These are phyloP conservation scores for Kluyveromyces dobzhanskii DNA, from an alignment of 805 yeast genomes.

Conservation along the genomic window DNA sequence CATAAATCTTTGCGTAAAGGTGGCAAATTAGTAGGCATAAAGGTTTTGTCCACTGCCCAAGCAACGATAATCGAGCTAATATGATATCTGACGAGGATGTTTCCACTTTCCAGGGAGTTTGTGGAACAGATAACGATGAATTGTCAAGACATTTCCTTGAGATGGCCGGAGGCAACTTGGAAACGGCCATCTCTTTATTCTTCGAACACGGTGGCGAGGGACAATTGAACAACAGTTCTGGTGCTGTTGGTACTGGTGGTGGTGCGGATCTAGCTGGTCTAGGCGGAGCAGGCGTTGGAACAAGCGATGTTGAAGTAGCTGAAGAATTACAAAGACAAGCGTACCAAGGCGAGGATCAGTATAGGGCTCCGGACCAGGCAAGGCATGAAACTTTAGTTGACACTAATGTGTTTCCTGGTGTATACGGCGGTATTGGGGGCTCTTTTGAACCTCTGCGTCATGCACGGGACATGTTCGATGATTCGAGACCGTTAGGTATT, in stretches of 20 bases:
- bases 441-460: constrained; percentile 19
- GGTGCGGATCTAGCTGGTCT: background rate
- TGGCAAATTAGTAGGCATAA: too few species aligned
- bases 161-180: constrained; percentile 69
- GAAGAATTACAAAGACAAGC: constrained; percentile 56
- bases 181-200: constrained; percentile 74
- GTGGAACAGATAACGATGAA: constrained; percentile 59
- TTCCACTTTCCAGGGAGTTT: constrained; percentile 74
- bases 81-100: constrained; percentile 40
- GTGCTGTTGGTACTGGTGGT: constrained; percentile 3
- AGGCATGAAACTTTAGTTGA: constrained; percentile 55
- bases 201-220: constrained; percentile 53
- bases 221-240: constrained; percentile 7
- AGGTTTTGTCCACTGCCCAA: too few species aligned
- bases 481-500: constrained; percentile 27
- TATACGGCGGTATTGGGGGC: constrained; percentile 34
- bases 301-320: constrained; percentile 49
- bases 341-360: constrained; percentile 39
- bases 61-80: too few species aligned
- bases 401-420: constrained; percentile 28
- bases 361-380: constrained; percentile 73
- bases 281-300: constrained; percentile 5
- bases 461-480: constrained; percentile 28
- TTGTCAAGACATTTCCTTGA: constrained; percentile 71
- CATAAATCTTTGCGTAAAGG: too few species aligned